Conservation (phyloP, 1,139 yeast genomes). For the Taiozyma sp. region DNA sequence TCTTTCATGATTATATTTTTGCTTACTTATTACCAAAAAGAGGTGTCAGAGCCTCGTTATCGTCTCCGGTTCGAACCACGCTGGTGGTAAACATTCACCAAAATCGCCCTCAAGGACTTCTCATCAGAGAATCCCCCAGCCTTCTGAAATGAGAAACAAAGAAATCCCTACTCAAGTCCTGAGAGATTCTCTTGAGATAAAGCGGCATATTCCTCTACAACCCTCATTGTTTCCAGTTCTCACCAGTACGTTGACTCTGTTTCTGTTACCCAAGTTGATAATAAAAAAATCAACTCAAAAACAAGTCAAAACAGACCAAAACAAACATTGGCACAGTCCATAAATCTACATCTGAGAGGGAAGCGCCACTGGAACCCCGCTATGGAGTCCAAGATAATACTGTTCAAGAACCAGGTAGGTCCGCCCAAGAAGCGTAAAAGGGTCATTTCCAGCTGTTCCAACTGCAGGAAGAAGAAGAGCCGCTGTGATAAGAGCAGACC, state of each 20-base stretch:
- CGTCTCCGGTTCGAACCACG: not conserved
- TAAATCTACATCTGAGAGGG: not conserved
- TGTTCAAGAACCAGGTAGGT: conserved; percentile 6
- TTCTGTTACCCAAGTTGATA: too few species aligned
- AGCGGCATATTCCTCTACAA: too few species aligned
- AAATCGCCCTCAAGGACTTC: not conserved
- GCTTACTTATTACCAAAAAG: not conserved
- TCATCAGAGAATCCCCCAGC: too few species aligned
- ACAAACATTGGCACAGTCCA: not conserved
- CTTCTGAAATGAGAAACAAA: not conserved
- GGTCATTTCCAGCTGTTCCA: conserved; percentile 33
- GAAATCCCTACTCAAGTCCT: not conserved
- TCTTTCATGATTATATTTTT: too few species aligned
- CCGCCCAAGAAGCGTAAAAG: conserved; percentile 23
- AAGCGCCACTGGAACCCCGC: not conserved
- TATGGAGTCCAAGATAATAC: not conserved
- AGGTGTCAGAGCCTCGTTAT: not conserved
- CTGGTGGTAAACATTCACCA: not conserved
- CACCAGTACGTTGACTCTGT: too few species aligned
- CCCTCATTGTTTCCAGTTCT: too few species aligned
- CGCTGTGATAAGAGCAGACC: conserved; percentile 30
- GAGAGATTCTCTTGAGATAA: not conserved
- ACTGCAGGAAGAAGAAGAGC: conserved; percentile 39
- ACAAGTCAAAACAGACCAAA: not conserved
- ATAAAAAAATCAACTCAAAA: too few species aligned